phyloP scores from a whole-genome alignment of 768 basidiomycete genomes.

The Gloeophyllum trabeum region DNA sequence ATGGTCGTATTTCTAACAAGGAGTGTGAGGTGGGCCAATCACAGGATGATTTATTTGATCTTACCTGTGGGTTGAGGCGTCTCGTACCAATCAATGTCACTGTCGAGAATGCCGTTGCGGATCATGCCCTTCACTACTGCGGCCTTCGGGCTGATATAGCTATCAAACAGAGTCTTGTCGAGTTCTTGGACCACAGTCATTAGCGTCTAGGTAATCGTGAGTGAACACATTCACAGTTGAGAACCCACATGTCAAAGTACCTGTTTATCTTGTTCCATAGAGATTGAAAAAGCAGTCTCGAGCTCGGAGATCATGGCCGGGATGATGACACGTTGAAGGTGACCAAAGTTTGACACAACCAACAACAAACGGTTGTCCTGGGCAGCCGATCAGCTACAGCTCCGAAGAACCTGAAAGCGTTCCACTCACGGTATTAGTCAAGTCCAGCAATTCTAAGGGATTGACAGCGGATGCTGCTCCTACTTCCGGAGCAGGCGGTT shows the following conservation, averaged over 20 bases:
- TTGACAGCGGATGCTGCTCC: slow-evolving; percentile 28
- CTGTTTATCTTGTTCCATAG: slow-evolving; percentile 62
- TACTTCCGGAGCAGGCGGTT: slow-evolving; percentile 19
- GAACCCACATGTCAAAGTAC: slow-evolving; percentile 23
- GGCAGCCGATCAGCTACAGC: neutral
- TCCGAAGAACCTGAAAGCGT: slow-evolving; percentile 14
- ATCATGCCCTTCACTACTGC: slow-evolving; percentile 55
- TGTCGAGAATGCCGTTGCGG: slow-evolving; percentile 68
- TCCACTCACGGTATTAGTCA: slow-evolving; percentile 57
- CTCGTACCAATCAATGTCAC: slow-evolving; percentile 87
- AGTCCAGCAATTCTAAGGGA: slow-evolving; percentile 44
- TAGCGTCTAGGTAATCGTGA: slow-evolving; percentile 38
- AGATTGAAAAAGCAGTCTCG: slow-evolving; percentile 62
- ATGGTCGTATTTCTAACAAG: slow-evolving; percentile 77
- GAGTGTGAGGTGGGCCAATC: slow-evolving; percentile 2
- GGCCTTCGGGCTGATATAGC: slow-evolving; percentile 79
- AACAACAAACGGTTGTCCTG: slow-evolving; percentile 83
- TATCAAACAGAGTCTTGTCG: slow-evolving; percentile 83
- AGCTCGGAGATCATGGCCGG: slow-evolving; percentile 76
- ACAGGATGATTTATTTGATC: slow-evolving; percentile 10
- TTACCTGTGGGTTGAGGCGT: slow-evolving; percentile 85
- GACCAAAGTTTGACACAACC: slow-evolving; percentile 80
- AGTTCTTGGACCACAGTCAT: slow-evolving; percentile 71
- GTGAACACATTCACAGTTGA: neutral
- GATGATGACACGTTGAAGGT: slow-evolving; percentile 58